Conservation (phyloP, 805 yeast species). For the Starmerella asiatica region DNA sequence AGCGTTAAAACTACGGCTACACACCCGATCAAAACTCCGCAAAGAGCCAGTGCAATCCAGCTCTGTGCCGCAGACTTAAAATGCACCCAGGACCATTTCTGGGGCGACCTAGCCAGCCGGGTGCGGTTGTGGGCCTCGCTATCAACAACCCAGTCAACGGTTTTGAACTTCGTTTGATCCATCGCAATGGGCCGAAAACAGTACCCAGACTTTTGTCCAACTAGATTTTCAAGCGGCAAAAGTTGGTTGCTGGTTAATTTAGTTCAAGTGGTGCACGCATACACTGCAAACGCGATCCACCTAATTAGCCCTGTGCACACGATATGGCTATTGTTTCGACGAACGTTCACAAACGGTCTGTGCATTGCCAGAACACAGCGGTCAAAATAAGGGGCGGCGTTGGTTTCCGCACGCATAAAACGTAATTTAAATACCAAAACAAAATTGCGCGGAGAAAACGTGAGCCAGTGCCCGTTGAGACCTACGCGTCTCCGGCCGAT, state of each 20-base stretch:
- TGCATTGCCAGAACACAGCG: no score
- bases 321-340: no score
- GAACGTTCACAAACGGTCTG: no score
- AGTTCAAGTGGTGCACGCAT: no score
- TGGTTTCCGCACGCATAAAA: no score
- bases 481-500: constrained; percentile 1
- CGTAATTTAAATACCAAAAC: not conserved
- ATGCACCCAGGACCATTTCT: not conserved
- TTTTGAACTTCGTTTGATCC: constrained; percentile 25
- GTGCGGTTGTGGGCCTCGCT: constrained; percentile 26
- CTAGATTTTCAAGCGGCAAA: not conserved
- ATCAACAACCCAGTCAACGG: constrained; percentile 50
- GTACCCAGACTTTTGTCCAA: not conserved
- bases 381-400: no score
- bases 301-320: no score
- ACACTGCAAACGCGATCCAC: no score
- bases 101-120: constrained; percentile 14
- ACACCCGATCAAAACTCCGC: constrained; percentile 66
- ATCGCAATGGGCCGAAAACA: no score
- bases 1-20: constrained; percentile 75
- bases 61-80: constrained; percentile 32
- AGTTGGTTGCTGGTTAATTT: no score
- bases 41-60: constrained; percentile 62
- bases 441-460: not conserved
- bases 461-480: not conserved